Percentiles rank a stretch among this genome's conserved stretches.
These are phyloP conservation scores for Saturnispora saitoi DNA, from an alignment of 805 yeast species.

Conservation along the genomic window DNA sequence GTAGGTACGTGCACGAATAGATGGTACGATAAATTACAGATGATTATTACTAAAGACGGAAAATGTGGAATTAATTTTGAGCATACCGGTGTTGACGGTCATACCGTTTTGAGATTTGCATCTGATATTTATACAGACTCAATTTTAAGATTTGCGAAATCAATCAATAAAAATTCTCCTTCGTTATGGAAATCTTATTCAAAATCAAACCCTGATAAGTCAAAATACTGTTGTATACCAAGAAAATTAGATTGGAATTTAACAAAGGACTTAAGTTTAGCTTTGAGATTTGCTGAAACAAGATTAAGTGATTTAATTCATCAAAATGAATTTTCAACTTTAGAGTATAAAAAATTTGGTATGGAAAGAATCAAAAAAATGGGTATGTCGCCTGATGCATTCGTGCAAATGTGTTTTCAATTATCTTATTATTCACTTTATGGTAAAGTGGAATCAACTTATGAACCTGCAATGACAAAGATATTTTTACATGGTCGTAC, in stretches of 20 bases:
- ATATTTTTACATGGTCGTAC: conserved; percentile 83
- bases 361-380: conserved; percentile 69
- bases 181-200: conserved; percentile 56
- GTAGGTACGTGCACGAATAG: conserved; percentile 91
- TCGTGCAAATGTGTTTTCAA: conserved; percentile 88
- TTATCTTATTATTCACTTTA: conserved; percentile 86
- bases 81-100: conserved; percentile 94
- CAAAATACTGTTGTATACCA: conserved; percentile 58
- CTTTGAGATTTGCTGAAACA: conserved; percentile 86
- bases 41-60: conserved; percentile 80
- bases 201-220: conserved; percentile 30
- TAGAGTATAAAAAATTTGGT: conserved; percentile 70
- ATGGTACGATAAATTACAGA: conserved; percentile 85
- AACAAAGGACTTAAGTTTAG: conserved; percentile 66
- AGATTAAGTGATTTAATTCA: conserved; percentile 78
- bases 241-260: conserved; percentile 84
- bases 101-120: conserved; percentile 80
- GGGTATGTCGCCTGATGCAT: conserved; percentile 91
- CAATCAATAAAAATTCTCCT: conserved; percentile 70
- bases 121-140: conserved; percentile 90
- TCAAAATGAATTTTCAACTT: conserved; percentile 77
- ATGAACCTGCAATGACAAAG: conserved; percentile 96
- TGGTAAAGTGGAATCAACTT: conserved; percentile 88
- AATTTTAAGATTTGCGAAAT: conserved; percentile 74
- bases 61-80: conserved; percentile 92